Evolutionary conservation across 495 filamentous ascomycete genomes (phyloP).

Genomic region (Lichenothelia convexa): DNA sequence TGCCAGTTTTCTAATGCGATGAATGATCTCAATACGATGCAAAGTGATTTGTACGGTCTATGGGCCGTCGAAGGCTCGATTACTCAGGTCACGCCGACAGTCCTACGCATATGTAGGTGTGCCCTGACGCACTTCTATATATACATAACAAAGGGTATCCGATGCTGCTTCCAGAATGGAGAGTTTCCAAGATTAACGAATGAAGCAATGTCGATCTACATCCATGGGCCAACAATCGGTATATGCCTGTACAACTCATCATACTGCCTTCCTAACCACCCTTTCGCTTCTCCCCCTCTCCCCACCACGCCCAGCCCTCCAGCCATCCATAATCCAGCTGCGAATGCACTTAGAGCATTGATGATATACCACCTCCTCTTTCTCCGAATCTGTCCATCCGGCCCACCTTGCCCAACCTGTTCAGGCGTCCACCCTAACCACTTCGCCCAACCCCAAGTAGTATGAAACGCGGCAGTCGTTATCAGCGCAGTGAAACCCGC

Average conservation of each 20-base stretch:
- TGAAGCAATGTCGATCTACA: too few relatives aligned
- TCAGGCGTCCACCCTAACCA: conserved; percentile 42
- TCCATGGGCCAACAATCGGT: conserved; percentile 33
- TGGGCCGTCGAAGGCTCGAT: too few relatives aligned
- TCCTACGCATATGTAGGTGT: too few relatives aligned
- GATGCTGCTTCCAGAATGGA: too few relatives aligned
- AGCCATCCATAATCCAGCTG: conserved; percentile 54
- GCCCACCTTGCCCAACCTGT: conserved; percentile 25
- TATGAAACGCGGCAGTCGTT: conserved; percentile 52
- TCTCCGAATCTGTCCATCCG: conserved; percentile 31
- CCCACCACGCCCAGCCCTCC: conserved; percentile 65
- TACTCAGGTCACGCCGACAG: too few relatives aligned
- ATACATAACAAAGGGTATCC: too few relatives aligned
- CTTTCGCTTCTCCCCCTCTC: conserved; percentile 44
- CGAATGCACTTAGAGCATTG: conserved; percentile 38
- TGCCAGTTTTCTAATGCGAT: too few relatives aligned
- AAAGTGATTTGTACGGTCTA: too few relatives aligned
- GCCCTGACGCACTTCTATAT: too few relatives aligned
- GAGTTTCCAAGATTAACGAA: too few relatives aligned
- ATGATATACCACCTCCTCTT: conserved; percentile 50
- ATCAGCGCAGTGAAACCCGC: conserved; percentile 50
- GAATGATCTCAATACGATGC: too few relatives aligned
- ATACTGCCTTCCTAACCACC: conserved; percentile 67
- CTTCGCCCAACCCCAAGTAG: conserved; percentile 63
- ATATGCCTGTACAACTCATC: conserved; percentile 45